Evolutionary conservation across 257 asterid genomes (phyloP), one percentile per base, ranked within the genome.

Genomic region (Pogostemon cablin): DNA sequence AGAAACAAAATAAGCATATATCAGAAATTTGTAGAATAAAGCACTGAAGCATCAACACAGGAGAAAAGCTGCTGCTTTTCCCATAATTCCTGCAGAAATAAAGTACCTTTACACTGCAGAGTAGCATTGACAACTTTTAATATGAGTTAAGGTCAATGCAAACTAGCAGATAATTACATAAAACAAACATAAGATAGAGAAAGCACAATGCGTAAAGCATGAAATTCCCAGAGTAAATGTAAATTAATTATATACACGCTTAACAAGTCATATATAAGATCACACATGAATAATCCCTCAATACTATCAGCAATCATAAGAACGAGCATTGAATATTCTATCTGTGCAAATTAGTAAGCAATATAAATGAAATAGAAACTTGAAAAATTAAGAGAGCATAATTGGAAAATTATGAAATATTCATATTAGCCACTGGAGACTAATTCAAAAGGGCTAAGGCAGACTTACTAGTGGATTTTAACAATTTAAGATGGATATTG

Each of bases 401-500:
- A 72, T 50, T 34, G 34, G 48, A 11, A 58, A 12, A 34, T 12
- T 42, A 67, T 37, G 46, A 2, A 39, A 10, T 25, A 37, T 64
- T 70, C 57, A 56, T 61, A 70, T 50, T 62, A 50, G 67, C 65
- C 11, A 15, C 39, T 61, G 43, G 44, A 68, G 62, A 67, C 50
- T 50, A 61, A 40, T 73, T 43, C 59, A 12, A 47, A 65, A 58
- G 65, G 60, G 41, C 44, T 10, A 35, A 7, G 43, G 57, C 67
- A 55, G 40, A 37, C 4, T 5, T 60, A 48, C 9, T 32, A 67
- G 53, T 52, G 53, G 11, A 67, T 25, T 58, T 25, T 2, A 3
- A 62, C 10, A 50, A 10, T 34, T 57, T n/a, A 7, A 42, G 46
- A 35, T 15, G 47, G 32, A 48, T 62, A 62, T 15, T 47, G 69